These are phyloP conservation scores for Dothistroma pini DNA, from an alignment of 2,329 filamentous ascomycete species.

Conservation along the genomic window DNA sequence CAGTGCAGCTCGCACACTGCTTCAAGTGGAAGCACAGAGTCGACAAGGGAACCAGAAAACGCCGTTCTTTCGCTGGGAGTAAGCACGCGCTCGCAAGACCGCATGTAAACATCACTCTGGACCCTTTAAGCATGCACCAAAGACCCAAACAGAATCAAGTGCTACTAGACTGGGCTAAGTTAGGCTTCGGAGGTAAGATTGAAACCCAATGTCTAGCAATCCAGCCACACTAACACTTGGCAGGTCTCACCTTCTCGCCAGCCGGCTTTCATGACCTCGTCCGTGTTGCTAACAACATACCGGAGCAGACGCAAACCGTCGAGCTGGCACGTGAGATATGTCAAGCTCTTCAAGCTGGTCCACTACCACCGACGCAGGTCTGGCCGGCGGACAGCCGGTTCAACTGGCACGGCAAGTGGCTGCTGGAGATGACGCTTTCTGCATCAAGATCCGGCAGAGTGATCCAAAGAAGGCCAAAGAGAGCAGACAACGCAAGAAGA, in stretches of 20 bases:
- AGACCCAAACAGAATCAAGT: not conserved
- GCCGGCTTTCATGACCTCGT: not conserved
- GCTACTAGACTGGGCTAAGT: not conserved
- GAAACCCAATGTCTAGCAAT: not conserved
- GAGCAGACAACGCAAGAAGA: not conserved
- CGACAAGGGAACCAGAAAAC: not conserved
- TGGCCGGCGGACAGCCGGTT: not conserved
- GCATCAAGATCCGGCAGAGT: not conserved
- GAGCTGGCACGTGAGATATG: not conserved
- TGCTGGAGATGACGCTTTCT: not conserved
- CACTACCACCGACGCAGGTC: not conserved
- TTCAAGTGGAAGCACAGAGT: not conserved
- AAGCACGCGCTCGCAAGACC: not conserved
- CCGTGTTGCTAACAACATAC: slow-evolving; percentile 1
- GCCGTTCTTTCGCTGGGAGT: not conserved
- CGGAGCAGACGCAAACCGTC: not conserved
- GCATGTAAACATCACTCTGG: not conserved
- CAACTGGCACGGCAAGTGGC: not conserved
- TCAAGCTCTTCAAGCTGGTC: not conserved
- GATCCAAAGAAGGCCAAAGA: not conserved
- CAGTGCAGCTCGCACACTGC: not conserved
- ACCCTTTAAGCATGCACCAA: not conserved
- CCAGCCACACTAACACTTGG: not conserved
- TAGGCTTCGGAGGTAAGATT: not conserved
- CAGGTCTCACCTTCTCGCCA: not conserved